Evolutionary conservation across 2,329 filamentous ascomycete species (phyloP), one percentile per base, ranked within the genome.

Genomic region (Nemania abortiva): DNA sequence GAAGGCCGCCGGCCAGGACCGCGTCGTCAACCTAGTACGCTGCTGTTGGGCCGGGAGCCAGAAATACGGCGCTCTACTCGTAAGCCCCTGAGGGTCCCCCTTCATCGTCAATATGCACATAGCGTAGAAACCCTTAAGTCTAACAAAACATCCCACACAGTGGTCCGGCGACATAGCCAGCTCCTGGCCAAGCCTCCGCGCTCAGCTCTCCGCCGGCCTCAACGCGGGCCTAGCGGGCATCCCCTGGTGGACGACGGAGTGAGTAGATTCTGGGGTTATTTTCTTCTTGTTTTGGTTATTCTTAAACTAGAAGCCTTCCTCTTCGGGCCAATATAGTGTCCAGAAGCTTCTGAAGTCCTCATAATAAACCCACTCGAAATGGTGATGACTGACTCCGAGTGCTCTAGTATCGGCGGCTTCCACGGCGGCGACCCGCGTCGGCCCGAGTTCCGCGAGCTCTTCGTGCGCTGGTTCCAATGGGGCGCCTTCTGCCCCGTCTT

Each of bases 201-300:
- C 87, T 66, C 89, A 92, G 75, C 80, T 91, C 2, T 83, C 87
- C 0, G 89, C 90, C 0, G 90, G 90, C 0, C 79, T 92, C 22
- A 90, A 90, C 74, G 90, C 91, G 86, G 90, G 88, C 0, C 79
- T 91, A 4, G 83, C 88, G 0, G 90, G 90, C 0, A 83, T 91
- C 10, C 85, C 88, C 0, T 91, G 89, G 89, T 92, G 88, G 88
- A 92, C 90, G 0, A 92, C 89, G 0, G 90, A 92, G n/a, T n/a
- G n/a, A n/a, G n/a, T n/a, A n/a, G n/a, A n/a, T n/a, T n/a, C n/a
- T n/a, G n/a, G n/a, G n/a, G n/a, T n/a, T n/a, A n/a, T n/a, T n/a
- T n/a, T n/a, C n/a, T n/a, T n/a, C n/a, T n/a, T n/a, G n/a, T n/a
- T n/a, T n/a, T n/a, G n/a, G n/a, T n/a, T n/a, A n/a, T n/a, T n/a